These are phyloP conservation scores for Myxozyma sirexii DNA, from an alignment of 805 yeast genomes.

Conservation along the genomic window DNA sequence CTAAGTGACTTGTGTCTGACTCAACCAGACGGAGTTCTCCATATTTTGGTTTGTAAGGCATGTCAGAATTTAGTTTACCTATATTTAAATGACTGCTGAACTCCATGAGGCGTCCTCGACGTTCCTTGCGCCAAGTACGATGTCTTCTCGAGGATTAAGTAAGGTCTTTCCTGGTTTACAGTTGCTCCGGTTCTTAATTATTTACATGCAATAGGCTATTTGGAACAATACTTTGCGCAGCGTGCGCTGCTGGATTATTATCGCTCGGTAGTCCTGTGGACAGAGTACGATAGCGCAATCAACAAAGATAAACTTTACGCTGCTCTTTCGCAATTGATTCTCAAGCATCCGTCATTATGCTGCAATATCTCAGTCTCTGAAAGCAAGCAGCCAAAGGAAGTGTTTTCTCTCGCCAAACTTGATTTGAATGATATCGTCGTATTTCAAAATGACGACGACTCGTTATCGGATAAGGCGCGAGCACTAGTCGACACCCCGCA, in stretches of 20 bases:
- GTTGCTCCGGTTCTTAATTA: background rate
- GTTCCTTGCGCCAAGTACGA: too few relatives aligned
- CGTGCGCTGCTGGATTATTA: constrained; percentile 3
- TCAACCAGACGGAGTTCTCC: too few relatives aligned
- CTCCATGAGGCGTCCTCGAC: too few relatives aligned
- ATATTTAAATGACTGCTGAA: too few relatives aligned
- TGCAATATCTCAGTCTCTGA: background rate
- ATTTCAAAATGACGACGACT: background rate
- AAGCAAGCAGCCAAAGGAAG: background rate
- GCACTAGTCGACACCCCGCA: background rate
- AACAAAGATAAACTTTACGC: background rate
- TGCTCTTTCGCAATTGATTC: constrained; percentile 6
- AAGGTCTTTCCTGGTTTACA: too few relatives aligned
- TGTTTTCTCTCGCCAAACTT: constrained; percentile 8
- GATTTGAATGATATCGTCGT: constrained; percentile 8
- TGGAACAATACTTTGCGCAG: constrained; percentile 12
- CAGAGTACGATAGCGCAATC: background rate
- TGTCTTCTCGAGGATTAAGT: too few relatives aligned
- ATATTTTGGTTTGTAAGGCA: too few relatives aligned
- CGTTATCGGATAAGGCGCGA: background rate
- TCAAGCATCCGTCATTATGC: constrained; percentile 9
- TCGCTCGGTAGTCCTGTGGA: constrained; percentile 9
- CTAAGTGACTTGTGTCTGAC: too few relatives aligned
- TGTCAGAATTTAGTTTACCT: too few relatives aligned
- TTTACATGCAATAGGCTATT: constrained; percentile 1